Base-by-base conservation (phyloP, 2,329 filamentous ascomycete genomes). In the Sarocladium brachiariae region DNA sequence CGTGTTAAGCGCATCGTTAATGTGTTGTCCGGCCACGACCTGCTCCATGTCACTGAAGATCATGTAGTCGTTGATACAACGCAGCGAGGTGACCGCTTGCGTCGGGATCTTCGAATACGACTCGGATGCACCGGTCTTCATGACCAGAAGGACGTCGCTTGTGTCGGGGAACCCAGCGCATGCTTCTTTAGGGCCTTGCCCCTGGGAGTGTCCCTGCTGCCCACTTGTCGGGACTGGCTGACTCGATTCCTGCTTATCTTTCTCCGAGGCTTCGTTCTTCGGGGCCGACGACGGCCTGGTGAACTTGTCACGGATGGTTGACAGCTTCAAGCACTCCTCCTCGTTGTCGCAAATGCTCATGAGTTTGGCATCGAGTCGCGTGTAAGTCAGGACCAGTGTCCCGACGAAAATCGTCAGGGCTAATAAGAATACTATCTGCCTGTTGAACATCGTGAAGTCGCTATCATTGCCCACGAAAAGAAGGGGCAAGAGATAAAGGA, bases 61-160 rank as follows among this genome's bases (percentile, higher is more conserved):
- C 49, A 81, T 68, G 51, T 73, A 76, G 47, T 80, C 69, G 46
- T 68, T 64, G 8, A 75, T 57, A 55, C 77, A 80, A 48, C 67
- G 69, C 9, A 80, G 66, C 1, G 70, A 70, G 5, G 78, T 80
- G 57, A 78, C 64, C 19, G 81, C 65, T 56, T 81, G 77, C 3
- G 73, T 77, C 2, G 78, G 76, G 2, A 82, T 61, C 41, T 71
- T 74, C 25, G 71, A 65, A 52, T 70, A 76, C 16, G 75, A 63
- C 58, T 81, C 77, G 34, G 74, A 76, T 2, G 77, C 76, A 31
- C 78, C 77, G 3, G 78, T 81, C 64, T 81, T 81, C 63, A 82
- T 72, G 43, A 81, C 63, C 23, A 81, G 63, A 24, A 76, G 63
- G 30, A 77, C 66, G 54, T 70, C 69, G 39, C 70, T 70, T 10